These are phyloP conservation scores for Quercus phellos DNA, from an alignment of 331 rosid genomes.

Conservation along the genomic window DNA sequence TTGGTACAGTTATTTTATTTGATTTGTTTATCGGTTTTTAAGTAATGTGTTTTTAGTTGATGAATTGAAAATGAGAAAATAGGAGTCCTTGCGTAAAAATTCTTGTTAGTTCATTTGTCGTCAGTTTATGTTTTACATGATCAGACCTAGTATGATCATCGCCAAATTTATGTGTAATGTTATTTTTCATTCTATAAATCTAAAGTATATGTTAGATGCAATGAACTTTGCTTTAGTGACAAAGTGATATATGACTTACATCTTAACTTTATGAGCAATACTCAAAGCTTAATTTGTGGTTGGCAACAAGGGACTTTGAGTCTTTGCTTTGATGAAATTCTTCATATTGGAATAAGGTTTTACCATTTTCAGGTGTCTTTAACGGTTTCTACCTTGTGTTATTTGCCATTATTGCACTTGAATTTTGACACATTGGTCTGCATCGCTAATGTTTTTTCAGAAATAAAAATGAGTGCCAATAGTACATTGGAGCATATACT, in stretches of 20 bases:
- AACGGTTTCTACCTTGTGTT: neutral
- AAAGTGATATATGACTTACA: neutral
- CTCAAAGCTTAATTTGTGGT: slow-evolving; percentile 21
- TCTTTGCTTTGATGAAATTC: slow-evolving; percentile 7
- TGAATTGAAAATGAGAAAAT: neutral
- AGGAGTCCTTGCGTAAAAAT: neutral
- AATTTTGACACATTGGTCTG: slow-evolving; percentile 7
- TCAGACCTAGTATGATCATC: neutral
- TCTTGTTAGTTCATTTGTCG: neutral
- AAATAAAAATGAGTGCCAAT: slow-evolving; percentile 36
- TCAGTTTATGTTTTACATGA: neutral
- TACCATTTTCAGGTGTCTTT: slow-evolving; percentile 5
- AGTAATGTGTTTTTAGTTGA: neutral
- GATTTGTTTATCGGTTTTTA: neutral
- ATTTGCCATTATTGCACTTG: slow-evolving; percentile 11
- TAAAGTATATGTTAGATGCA: neutral
- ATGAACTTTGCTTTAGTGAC: neutral
- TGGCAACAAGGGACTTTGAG: slow-evolving; percentile 22
- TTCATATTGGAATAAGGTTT: slow-evolving; percentile 2
- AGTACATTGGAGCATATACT: slow-evolving; percentile 39
- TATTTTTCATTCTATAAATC: neutral
- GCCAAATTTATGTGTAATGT: neutral
- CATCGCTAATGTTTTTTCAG: slow-evolving; percentile 15
- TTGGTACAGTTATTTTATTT: neutral
- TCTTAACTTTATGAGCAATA: slow-evolving; percentile 19